Evolutionary conservation across 2,329 filamentous ascomycete species (phyloP).

Genomic region (Ploettnerulaceae sp.): DNA sequence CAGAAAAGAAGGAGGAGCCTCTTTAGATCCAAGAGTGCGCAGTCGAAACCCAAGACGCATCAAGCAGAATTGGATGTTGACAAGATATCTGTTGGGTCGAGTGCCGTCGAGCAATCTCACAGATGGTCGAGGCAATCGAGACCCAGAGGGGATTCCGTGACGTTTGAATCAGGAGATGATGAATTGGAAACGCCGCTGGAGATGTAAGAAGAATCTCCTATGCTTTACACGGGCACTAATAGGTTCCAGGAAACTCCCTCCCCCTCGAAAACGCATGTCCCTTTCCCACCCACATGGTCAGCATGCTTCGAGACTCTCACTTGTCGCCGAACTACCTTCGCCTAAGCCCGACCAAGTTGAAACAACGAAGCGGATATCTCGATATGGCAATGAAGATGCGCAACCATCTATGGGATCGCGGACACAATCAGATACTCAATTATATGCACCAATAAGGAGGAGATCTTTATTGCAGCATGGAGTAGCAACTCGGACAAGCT

Average conservation of each 20-base stretch:
- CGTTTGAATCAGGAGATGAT: background rate
- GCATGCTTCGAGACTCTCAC: slow-evolving; percentile 27
- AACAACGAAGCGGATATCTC: slow-evolving; percentile 7
- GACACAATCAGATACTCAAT: slow-evolving; percentile 23
- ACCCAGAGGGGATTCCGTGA: slow-evolving; percentile 1
- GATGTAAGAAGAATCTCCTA: background rate
- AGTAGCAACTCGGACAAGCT: slow-evolving; percentile 30
- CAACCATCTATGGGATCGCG: slow-evolving; percentile 5
- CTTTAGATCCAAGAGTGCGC: slow-evolving; percentile 28
- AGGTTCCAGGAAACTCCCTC: slow-evolving; percentile 14
- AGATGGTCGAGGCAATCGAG: slow-evolving; percentile 11
- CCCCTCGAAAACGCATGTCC: slow-evolving; percentile 21
- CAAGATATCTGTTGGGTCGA: slow-evolving; percentile 7
- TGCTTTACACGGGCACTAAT: background rate
- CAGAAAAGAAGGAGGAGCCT: slow-evolving; percentile 24
- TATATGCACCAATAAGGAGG: slow-evolving; percentile 30
- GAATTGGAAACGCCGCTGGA: background rate
- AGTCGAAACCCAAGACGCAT: slow-evolving; percentile 9
- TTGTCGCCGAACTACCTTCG: slow-evolving; percentile 25
- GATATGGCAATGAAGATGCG: slow-evolving; percentile 9
- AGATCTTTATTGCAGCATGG: slow-evolving; percentile 32
- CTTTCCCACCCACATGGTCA: slow-evolving; percentile 18
- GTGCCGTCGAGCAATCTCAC: slow-evolving; percentile 7
- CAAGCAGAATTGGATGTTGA: slow-evolving; percentile 8
- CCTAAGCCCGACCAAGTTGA: slow-evolving; percentile 14